phyloP scores from a whole-genome alignment of 768 basidiomycete genomes.

The Coprinellus aureogranulatus region DNA sequence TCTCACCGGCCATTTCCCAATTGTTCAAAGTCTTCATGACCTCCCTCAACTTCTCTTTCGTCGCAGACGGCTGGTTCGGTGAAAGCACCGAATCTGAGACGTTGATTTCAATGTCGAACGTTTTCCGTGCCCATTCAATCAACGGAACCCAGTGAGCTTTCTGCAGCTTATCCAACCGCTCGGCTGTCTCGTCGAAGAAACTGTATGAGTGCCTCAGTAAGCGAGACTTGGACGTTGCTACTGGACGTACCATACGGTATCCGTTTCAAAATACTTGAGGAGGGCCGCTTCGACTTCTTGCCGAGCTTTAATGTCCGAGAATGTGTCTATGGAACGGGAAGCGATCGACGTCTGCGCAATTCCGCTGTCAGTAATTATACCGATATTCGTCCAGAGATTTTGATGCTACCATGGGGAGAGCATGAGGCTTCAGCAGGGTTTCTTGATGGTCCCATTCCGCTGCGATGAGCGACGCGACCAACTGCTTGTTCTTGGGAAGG shows the following conservation, averaged over 20 bases:
- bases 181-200: slow-evolving; percentile 80
- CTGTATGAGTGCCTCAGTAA: slow-evolving; percentile 35
- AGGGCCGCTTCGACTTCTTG: slow-evolving; percentile 64
- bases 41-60: slow-evolving; percentile 55
- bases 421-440: slow-evolving; percentile 80
- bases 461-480: slow-evolving; percentile 83
- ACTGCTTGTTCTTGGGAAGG: slow-evolving; percentile 64
- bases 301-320: slow-evolving; percentile 55
- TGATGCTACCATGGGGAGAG: slow-evolving; percentile 84
- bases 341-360: slow-evolving; percentile 79
- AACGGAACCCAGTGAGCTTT: slow-evolving; percentile 85
- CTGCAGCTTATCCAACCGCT: slow-evolving; percentile 74
- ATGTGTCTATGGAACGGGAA: slow-evolving; percentile 83
- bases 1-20: slow-evolving; percentile 87
- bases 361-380: background rate
- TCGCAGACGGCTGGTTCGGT: slow-evolving; percentile 66
- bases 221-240: background rate
- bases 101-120: slow-evolving; percentile 64
- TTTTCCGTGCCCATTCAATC: slow-evolving; percentile 69
- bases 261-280: slow-evolving; percentile 87
- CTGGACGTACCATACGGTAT: slow-evolving; percentile 78
- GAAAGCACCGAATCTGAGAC: slow-evolving; percentile 72
- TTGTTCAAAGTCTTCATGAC: slow-evolving; percentile 64
- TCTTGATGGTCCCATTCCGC: slow-evolving; percentile 97
- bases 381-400: background rate